Evolutionary conservation across 192 early-diverging fungal genomes (phyloP).

Genomic region (Linnemannia schmuckeri): DNA sequence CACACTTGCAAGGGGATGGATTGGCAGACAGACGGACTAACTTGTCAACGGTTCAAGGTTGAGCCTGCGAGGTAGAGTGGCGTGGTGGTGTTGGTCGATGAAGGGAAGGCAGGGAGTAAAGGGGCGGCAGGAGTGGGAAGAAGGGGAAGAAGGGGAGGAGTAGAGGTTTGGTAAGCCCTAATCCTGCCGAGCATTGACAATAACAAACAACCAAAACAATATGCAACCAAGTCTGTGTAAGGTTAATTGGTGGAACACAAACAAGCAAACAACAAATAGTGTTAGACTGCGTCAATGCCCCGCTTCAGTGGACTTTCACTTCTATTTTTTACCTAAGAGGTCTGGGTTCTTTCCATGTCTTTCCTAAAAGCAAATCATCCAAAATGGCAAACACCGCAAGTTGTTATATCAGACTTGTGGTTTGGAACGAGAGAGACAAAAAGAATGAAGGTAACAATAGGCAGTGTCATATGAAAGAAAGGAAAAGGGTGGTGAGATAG

Average conservation of each 20-base stretch:
- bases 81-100: not conserved
- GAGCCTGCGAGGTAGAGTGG: not conserved
- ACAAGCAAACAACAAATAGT: not conserved
- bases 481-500: not conserved
- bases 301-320: not conserved
- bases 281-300: not conserved
- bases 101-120: not conserved
- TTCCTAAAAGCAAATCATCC: too few species aligned
- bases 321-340: too few species aligned
- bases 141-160: not conserved
- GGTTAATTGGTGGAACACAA: not conserved
- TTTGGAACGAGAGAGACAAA: not conserved
- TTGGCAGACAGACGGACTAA: too few species aligned
- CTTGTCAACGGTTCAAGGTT: not conserved
- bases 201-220: not conserved
- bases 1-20: too few species aligned
- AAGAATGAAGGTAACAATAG: not conserved
- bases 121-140: not conserved
- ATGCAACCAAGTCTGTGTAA: not conserved
- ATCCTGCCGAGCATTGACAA: not conserved
- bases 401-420: not conserved
- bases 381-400: too few species aligned
- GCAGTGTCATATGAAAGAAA: not conserved
- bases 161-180: slow-evolving; percentile 3
- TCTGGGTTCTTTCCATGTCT: too few species aligned